These are phyloP conservation scores for Dothistroma pini DNA, from an alignment of 2,329 filamentous ascomycete species.

Conservation along the genomic window DNA sequence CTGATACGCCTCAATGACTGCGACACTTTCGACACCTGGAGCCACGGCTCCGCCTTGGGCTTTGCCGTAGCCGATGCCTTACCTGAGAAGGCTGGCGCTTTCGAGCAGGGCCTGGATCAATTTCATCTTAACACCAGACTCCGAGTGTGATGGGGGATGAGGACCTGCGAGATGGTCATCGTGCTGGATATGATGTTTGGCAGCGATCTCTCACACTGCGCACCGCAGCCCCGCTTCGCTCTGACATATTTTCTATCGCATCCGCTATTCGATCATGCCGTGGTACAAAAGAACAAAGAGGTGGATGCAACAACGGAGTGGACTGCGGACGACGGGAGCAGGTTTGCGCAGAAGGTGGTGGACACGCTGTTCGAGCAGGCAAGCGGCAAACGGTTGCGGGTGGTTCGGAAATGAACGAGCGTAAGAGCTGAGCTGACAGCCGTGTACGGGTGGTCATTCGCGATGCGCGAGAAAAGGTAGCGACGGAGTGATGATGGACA, in stretches of 20 bases:
- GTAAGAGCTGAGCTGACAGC: background rate
- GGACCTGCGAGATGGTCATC: background rate
- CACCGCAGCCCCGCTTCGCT: background rate
- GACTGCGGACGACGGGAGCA: background rate
- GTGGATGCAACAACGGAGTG: background rate
- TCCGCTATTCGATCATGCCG: background rate
- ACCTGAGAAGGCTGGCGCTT: background rate
- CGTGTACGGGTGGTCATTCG: too few relatives aligned
- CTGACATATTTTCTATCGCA: background rate
- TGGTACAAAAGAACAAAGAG: background rate
- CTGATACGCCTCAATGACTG: background rate
- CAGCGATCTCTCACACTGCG: background rate
- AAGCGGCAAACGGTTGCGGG: background rate
- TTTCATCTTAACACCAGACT: constrained; percentile 13
- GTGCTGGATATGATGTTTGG: background rate
- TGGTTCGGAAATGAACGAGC: background rate
- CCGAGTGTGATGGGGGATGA: constrained; percentile 41
- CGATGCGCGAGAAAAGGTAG: background rate
- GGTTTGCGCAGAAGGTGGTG: background rate
- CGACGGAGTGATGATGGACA: background rate
- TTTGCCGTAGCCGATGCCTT: background rate
- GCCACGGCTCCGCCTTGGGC: background rate
- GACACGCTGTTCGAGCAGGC: background rate
- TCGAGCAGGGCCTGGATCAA: background rate
- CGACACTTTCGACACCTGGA: background rate